phyloP scores from a whole-genome alignment of 768 basidiomycete species.

The Pleurotus pulmonarius region DNA sequence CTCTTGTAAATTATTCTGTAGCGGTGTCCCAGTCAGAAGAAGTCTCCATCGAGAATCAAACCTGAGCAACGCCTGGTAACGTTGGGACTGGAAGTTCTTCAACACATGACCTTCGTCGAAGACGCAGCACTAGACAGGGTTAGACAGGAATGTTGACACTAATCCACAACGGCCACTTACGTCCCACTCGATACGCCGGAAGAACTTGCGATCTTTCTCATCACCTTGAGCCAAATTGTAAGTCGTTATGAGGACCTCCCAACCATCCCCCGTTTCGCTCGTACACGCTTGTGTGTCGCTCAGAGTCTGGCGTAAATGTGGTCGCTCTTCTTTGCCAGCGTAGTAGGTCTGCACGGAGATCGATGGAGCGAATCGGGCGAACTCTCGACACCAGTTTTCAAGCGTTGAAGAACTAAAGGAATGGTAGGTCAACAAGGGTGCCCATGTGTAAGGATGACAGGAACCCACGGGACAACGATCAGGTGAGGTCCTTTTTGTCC shows the following conservation, averaged over 20 bases:
- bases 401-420: slow-evolving; percentile 80
- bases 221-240: slow-evolving; percentile 93
- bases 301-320: slow-evolving; percentile 68
- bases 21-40: slow-evolving; percentile 90
- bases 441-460: background rate
- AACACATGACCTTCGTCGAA: slow-evolving; percentile 97
- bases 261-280: slow-evolving; percentile 52
- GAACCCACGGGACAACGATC: slow-evolving; percentile 88
- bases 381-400: slow-evolving; percentile 99
- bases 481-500: slow-evolving; percentile 85
- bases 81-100: slow-evolving; percentile 97
- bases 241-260: slow-evolving; percentile 95
- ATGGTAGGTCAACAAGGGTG: slow-evolving; percentile 6
- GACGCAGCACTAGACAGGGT: slow-evolving; percentile 67
- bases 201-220: slow-evolving; percentile 88
- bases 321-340: slow-evolving; percentile 85
- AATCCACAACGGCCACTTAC: slow-evolving; percentile 44
- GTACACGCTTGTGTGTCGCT: slow-evolving; percentile 50
- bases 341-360: slow-evolving; percentile 92
- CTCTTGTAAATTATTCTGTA: slow-evolving; percentile 91
- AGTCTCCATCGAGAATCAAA: slow-evolving; percentile 88
- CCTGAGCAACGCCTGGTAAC: slow-evolving; percentile 84
- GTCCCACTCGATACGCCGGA: slow-evolving; percentile 88
- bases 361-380: slow-evolving; percentile 82
- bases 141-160: slow-evolving; percentile 3